Evolutionary conservation across 129 eudicot genomes (phyloP), one percentile per base, ranked within the genome.

Genomic region (Chrysanthemum lavandulifolium): DNA sequence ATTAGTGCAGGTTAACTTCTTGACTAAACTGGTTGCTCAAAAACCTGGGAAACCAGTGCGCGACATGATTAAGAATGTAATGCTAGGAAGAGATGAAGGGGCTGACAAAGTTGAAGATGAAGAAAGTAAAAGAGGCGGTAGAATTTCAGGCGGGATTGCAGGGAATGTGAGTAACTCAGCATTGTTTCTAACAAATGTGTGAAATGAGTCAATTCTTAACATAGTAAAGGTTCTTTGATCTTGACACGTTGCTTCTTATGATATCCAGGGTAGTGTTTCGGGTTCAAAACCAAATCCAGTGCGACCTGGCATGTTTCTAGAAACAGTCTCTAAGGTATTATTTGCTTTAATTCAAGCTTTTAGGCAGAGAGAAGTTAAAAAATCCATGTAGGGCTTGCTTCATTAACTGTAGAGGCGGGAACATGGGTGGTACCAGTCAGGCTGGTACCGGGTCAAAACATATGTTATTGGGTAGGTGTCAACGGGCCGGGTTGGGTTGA

Each of bases 231-330:
- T 4, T 31, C 36, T 31, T 31, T 25, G 47, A 60, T 67, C 31
- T 67, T 81, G 68, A 78, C 72, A 55, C 19, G 53, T 61, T 61
- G n/a, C 40, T 68, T 69, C 2, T 74, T 19, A 36, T 76, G 73
- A 67, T 84, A 4, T 81, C 4, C 85, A 93, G 98, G 84, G 60
- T 62, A 86, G 87, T 73, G 80, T 79, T 66, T 71, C 80, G 13
- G 95, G 97, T 12, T 78, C 83, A 47, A 87, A 79, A 77, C 86
- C 97, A 29, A 78, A 80, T 73, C 98, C 96, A 19, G 98, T 94
- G 52, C 96, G 98, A 14, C 98, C 98, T 70, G 98, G 98, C 80
- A 94, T 94, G 98, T 94, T 94, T 81, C 88, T 94, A 64, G 98
- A 94, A 79, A 90, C 98, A 5, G 97, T 94, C 40, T 78, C 98